Conservation (phyloP, 2,329 filamentous ascomycete genomes). For the Pseudogymnoascus sp. region DNA sequence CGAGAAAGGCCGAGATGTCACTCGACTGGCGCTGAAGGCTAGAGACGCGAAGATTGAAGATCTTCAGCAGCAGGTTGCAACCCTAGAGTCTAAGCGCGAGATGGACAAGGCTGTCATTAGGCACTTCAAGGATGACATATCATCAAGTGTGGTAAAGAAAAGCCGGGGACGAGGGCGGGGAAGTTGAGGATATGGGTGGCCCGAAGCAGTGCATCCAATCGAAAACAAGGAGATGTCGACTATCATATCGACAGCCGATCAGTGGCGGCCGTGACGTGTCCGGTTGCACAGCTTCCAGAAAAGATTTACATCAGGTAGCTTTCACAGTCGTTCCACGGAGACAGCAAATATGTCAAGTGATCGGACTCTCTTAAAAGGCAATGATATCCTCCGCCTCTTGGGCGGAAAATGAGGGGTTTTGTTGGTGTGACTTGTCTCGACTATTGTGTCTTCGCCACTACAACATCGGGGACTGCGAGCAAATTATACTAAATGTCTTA, state of each 20-base stretch:
- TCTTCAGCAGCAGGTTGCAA: slow-evolving; percentile 55
- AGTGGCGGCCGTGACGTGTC: slow-evolving; percentile 5
- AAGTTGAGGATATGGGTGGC: background rate
- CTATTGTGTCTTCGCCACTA: background rate
- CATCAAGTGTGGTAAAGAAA: slow-evolving; percentile 9
- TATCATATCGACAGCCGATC: background rate
- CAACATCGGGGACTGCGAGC: background rate
- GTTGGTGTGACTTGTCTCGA: background rate
- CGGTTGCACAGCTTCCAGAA: background rate
- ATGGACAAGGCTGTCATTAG: slow-evolving; percentile 40
- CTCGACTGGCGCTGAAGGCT: slow-evolving; percentile 50
- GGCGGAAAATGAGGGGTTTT: background rate
- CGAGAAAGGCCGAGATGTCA: slow-evolving; percentile 55
- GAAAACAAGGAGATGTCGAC: background rate
- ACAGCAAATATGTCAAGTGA: background rate
- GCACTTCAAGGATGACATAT: slow-evolving; percentile 29
- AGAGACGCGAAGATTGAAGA: slow-evolving; percentile 57
- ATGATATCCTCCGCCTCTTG: background rate
- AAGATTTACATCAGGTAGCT: background rate
- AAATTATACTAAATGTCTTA: background rate
- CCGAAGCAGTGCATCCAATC: background rate
- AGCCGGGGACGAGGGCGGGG: background rate
- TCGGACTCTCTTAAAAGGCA: background rate
- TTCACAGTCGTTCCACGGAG: background rate
- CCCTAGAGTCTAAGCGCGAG: slow-evolving; percentile 46